Base-by-base conservation (phyloP, 768 basidiomycete species). In the Boletus speciosus region DNA sequence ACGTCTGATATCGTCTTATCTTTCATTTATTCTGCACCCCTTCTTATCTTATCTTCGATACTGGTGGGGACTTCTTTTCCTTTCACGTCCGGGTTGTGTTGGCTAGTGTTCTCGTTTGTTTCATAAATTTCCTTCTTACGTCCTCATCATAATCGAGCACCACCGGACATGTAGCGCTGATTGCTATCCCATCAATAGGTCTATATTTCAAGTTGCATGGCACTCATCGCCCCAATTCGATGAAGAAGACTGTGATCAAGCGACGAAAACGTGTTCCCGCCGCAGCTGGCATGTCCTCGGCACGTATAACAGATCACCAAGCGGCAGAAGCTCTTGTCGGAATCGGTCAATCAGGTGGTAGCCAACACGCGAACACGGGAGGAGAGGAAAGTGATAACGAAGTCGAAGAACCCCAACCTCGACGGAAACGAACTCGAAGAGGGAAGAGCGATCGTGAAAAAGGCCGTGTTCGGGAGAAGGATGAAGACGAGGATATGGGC, bases 231-330 rank as follows among this genome's bases (percentile, higher is more conserved):
- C 97, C 97, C 37, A 95, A 94, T 60, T 92, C 93, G 58, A 96
- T 99, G 94, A 98, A 97, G 74, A 98, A 98, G 78, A 90, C 92
- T 5, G 93, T 97, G 61, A 99, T 99, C 81, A 99, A 99, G 76
- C 83, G 97, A 34, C 80, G 97, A 60, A 98, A 98, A 74, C 87
- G 97, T 61, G 95, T 99, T 39, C 94, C 97, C 35, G 95, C 96
- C 47, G 93, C 88, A 19, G 80, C 71, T 53, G 66, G 70, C 58
- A 68, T 70, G 68, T 76, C 59, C 59, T 77, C 61, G 52, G 76
- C 74, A 61, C 76, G 79, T 29, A 80, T 90, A 76, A 81, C 86
- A 11, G 92, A 94, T 67, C 90, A 92, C 66, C 90, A 90, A 36
- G 92, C 92, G 2, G 92, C 92, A 11, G 92, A 93, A 72, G 86